These are phyloP conservation scores for Chlorociboria aeruginascens DNA, from an alignment of 495 filamentous ascomycete species.

Conservation along the genomic window DNA sequence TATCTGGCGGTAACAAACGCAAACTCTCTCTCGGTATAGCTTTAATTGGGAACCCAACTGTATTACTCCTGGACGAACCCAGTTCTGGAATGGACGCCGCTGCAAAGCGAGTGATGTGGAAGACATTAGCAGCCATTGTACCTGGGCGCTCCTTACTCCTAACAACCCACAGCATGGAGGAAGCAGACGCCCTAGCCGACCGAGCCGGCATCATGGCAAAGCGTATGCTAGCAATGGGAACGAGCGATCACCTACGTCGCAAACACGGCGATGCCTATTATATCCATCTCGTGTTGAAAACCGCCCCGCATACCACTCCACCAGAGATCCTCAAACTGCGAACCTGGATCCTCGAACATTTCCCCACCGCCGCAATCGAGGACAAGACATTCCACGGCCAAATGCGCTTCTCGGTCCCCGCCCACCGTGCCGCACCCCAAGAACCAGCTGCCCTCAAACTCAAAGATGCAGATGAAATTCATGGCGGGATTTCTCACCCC, in stretches of 20 bases:
- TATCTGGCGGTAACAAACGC: constrained; percentile 64
- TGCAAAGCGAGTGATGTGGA: constrained; percentile 67
- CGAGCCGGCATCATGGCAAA: constrained; percentile 61
- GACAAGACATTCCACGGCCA: constrained; percentile 71
- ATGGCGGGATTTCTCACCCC: constrained; percentile 17
- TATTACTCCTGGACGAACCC: constrained; percentile 62
- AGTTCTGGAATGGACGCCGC: constrained; percentile 60
- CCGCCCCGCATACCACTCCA: constrained; percentile 54
- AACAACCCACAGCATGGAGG: constrained; percentile 75
- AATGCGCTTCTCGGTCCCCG: constrained; percentile 62
- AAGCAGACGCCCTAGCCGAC: constrained; percentile 60
- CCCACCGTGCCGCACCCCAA: constrained; percentile 5
- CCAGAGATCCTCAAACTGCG: constrained; percentile 53
- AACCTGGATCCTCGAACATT: constrained; percentile 43
- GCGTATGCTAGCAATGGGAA: constrained; percentile 59
- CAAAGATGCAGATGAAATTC: constrained; percentile 14
- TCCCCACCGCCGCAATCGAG: constrained; percentile 52
- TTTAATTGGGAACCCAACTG: constrained; percentile 62
- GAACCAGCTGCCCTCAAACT: background rate
- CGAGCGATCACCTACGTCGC: constrained; percentile 42
- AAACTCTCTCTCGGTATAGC: constrained; percentile 67
- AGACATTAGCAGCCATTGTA: constrained; percentile 44
- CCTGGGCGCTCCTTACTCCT: constrained; percentile 50
- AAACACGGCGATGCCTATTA: constrained; percentile 50
- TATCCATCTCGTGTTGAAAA: constrained; percentile 60